These are phyloP conservation scores for Penicillium silybi DNA, from an alignment of 495 filamentous ascomycete species.

Conservation along the genomic window DNA sequence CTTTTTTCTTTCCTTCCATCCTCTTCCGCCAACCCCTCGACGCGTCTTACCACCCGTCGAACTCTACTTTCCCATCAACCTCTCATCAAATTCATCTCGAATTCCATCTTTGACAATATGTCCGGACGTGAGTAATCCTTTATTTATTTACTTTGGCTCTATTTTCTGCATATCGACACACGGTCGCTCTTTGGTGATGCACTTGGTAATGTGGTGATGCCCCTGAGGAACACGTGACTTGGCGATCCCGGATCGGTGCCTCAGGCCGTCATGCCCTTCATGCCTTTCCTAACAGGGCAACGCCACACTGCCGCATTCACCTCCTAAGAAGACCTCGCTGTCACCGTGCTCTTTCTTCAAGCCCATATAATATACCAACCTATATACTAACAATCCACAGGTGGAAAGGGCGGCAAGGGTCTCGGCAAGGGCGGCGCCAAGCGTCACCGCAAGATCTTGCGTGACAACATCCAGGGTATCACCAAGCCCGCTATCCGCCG, in stretches of 20 bases:
- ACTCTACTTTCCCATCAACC: slow-evolving; percentile 25
- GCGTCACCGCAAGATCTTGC: slow-evolving; percentile 98
- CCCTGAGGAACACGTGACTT: slow-evolving; percentile 14
- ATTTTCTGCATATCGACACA: slow-evolving; percentile 15
- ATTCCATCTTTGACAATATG: slow-evolving; percentile 56
- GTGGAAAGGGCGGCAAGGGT: slow-evolving; percentile 87
- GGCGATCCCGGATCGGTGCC: slow-evolving; percentile 2
- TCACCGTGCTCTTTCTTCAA: background rate
- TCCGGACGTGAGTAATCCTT: slow-evolving; percentile 82
- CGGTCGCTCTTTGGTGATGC: slow-evolving; percentile 3
- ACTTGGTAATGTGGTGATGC: slow-evolving; percentile 20
- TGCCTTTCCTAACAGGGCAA: slow-evolving; percentile 7
- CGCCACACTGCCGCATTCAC: background rate
- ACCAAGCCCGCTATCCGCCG: slow-evolving; percentile 69
- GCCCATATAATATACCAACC: background rate
- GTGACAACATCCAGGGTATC: slow-evolving; percentile 96
- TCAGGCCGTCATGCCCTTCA: slow-evolving; percentile 7
- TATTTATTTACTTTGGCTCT: slow-evolving; percentile 13
- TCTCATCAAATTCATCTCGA: slow-evolving; percentile 19
- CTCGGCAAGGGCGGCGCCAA: slow-evolving; percentile 94
- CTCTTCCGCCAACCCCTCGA: slow-evolving; percentile 16
- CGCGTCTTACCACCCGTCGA: slow-evolving; percentile 16
- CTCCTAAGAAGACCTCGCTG: slow-evolving; percentile 4
- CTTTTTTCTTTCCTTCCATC: slow-evolving; percentile 15
- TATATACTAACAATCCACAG: slow-evolving; percentile 35